Percentiles rank a stretch among this genome's conserved stretches.
phyloP scores from a whole-genome alignment of 169 alveolate species.

The Eimeria acervulina region DNA sequence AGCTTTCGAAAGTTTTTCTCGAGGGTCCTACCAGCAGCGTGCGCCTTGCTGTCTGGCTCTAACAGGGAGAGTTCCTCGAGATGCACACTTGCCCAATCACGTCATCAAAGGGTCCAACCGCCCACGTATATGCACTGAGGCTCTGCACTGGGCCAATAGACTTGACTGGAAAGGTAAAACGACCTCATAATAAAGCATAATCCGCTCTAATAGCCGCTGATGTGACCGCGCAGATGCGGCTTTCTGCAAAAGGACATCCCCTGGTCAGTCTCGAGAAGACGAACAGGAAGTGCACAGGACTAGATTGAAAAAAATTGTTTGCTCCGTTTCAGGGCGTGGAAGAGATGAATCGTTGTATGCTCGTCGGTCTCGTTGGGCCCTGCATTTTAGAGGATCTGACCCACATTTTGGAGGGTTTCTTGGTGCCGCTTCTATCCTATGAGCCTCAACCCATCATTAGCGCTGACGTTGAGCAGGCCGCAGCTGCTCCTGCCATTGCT shows the following conservation, averaged over 20 bases:
- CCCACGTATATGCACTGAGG: constrained; percentile 54
- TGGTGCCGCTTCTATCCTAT: constrained; percentile 60
- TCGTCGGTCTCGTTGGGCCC: constrained; percentile 29
- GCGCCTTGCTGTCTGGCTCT: not conserved
- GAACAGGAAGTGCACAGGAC: not conserved
- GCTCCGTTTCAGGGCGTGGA: constrained; percentile 33
- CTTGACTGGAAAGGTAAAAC: constrained; percentile 73
- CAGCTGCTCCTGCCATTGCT: not conserved
- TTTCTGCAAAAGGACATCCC: not conserved
- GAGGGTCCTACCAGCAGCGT: not conserved
- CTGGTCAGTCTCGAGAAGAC: not conserved
- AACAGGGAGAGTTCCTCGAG: constrained; percentile 49
- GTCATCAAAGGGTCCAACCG: not conserved
- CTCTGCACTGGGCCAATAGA: constrained; percentile 58
- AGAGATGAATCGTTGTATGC: constrained; percentile 76
- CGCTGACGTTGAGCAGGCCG: not conserved
- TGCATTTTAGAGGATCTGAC: constrained; percentile 58
- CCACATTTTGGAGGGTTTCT: constrained; percentile 44
- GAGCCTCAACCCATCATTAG: not conserved
- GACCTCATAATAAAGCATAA: not conserved
- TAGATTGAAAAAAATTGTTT: not conserved
- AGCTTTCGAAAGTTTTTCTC: not conserved
- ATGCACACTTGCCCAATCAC: constrained; percentile 13
- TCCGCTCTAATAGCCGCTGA: not conserved
- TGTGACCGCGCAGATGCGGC: not conserved